A percentile compares a stretch with the other conserved stretches of the same genome.
phyloP scores from a whole-genome alignment of 179 eudicot species.

The Beta macrorhiza region DNA sequence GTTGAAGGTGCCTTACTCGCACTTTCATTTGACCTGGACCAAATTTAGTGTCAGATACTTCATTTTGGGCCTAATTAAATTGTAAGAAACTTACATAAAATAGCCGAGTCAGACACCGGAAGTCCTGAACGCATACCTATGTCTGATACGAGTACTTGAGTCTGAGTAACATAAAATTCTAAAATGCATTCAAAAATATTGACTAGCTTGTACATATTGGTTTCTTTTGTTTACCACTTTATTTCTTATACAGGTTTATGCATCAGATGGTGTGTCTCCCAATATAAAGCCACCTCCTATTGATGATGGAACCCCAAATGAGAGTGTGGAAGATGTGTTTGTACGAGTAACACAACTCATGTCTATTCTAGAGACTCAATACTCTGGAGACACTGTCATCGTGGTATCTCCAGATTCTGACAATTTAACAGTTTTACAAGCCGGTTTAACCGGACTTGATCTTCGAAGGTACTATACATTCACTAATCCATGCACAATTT shows the following conservation, averaged over 20 bases:
- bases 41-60: no score
- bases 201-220: not conserved
- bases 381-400: conserved; percentile 79
- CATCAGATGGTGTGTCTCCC: conserved; percentile 64
- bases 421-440: conserved; percentile 78
- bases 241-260: conserved; percentile 58
- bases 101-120: no score
- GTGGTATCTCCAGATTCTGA: conserved; percentile 96
- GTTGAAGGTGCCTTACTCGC: no score
- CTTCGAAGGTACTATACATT: conserved; percentile 59
- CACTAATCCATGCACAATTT: not conserved
- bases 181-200: not conserved
- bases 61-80: no score
- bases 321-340: conserved; percentile 88
- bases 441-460: conserved; percentile 89
- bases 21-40: no score
- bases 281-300: conserved; percentile 84
- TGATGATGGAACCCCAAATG: conserved; percentile 90
- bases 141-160: no score
- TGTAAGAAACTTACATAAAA: no score
- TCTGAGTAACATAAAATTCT: no score
- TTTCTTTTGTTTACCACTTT: not conserved
- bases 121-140: no score
- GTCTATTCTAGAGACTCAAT: conserved; percentile 95
- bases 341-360: conserved; percentile 97